A percentile compares a stretch with the other conserved stretches of the same genome.
phyloP scores from a whole-genome alignment of 257 asterid genomes.

The Paraleonurus japonicus region DNA sequence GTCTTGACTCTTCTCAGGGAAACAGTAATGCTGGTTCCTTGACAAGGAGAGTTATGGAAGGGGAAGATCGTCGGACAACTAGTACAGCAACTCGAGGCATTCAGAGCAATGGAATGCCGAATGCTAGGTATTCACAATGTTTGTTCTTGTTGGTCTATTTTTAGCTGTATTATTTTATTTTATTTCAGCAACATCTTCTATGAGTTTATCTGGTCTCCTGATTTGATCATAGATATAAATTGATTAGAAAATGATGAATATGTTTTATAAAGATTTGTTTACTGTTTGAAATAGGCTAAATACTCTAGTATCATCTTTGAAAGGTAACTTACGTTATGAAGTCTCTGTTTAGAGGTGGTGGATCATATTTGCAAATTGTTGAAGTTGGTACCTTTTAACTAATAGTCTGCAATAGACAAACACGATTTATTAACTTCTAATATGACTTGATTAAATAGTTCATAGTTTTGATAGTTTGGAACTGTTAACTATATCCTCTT shows the following conservation, averaged over 20 bases:
- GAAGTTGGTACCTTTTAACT: neutral
- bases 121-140: slow-evolving; percentile 53
- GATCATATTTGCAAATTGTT: slow-evolving; percentile 12
- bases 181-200: neutral
- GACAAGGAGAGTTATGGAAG: slow-evolving; percentile 50
- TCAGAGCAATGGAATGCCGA: slow-evolving; percentile 38
- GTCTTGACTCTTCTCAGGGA: slow-evolving; percentile 43
- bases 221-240: neutral
- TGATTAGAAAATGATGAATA: neutral
- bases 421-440: neutral
- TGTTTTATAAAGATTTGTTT: neutral
- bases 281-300: neutral
- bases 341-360: slow-evolving; percentile 16
- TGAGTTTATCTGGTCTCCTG: neutral
- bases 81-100: slow-evolving; percentile 48
- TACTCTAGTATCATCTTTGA: neutral
- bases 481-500: neutral
- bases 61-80: slow-evolving; percentile 47
- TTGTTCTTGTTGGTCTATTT: slow-evolving; percentile 11
- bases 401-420: neutral
- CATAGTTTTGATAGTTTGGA: slow-evolving; percentile 4
- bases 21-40: slow-evolving; percentile 43
- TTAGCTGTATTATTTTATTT: neutral
- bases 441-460: neutral
- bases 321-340: neutral